Evolutionary conservation across 2,329 filamentous ascomycete species (phyloP), one percentile per base, ranked within the genome.

Genomic region (Neopestalotiopsis rosae): DNA sequence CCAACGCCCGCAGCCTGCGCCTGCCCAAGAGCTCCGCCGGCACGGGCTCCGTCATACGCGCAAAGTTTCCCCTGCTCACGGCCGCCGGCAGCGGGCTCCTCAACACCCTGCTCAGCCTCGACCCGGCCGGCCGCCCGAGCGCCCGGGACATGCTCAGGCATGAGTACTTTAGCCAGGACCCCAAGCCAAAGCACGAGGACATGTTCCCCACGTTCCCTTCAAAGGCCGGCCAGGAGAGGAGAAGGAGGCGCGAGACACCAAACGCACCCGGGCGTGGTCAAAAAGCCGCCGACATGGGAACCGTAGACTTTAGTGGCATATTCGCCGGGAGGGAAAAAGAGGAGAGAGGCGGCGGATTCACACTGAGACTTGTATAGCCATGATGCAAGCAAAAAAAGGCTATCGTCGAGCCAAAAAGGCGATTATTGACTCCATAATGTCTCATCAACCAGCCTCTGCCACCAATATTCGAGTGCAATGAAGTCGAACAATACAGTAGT

Each of bases 151-250:
- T 97, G 78, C 86, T 98, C 45, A 83, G 86, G 62, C 94, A 98
- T 79, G 85, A 90, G 45, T 99, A 97, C 80, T 99, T 99, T 80
- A 85, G 80, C 20, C 95, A 98, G 81, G 92, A 97, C 74, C 96
- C 96, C 0, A 92, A 92, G 70, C 94, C 95, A 1, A 98, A 98
- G 82, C 90, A 92, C 7, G 92, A 94, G 78, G 92, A 92, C 75
- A 92, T 99, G 91, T 98, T 99, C 78, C 96, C 96, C 2, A 98
- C 96, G 0, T 99, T 98, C 79, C 96, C 96, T 0, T 96, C 93
- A 75, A 98, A 97, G 80, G 96, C 96, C 0, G 94, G 94, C 1
- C 92, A 96, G 84, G 96, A 99, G 84, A 92, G 91, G 76, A 85
- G 94, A 74, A 85, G 93, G 72, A 85, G 89, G 49, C 85, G 88